phyloP scores from a whole-genome alignment of 2,329 filamentous ascomycete genomes.

The Teratosphaeria gauchensis region DNA sequence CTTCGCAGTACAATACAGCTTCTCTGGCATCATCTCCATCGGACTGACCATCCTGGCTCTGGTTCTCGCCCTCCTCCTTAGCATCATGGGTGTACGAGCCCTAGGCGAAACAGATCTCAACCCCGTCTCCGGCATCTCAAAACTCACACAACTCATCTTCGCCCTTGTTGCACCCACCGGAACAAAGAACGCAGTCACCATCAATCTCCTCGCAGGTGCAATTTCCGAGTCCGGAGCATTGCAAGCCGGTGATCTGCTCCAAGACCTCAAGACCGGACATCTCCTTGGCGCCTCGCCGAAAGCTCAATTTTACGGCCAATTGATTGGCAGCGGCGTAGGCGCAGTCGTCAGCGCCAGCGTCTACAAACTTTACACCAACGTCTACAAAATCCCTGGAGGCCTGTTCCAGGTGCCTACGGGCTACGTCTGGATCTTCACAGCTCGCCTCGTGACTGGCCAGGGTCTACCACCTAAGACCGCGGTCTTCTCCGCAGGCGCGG shows the following conservation, averaged over 20 bases:
- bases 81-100: constrained; percentile 55
- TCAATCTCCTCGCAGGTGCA: constrained; percentile 89
- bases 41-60: constrained; percentile 78
- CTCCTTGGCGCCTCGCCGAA: constrained; percentile 83
- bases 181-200: constrained; percentile 77
- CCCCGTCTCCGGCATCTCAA: constrained; percentile 91
- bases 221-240: constrained; percentile 77
- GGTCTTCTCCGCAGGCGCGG: constrained; percentile 69
- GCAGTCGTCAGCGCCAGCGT: constrained; percentile 78
- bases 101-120: constrained; percentile 83
- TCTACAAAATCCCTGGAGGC: constrained; percentile 80
- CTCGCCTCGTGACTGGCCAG: constrained; percentile 80
- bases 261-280: constrained; percentile 94
- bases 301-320: constrained; percentile 93
- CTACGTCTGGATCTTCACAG: constrained; percentile 97
- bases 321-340: constrained; percentile 79
- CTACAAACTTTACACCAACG: constrained; percentile 80
- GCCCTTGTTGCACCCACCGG: constrained; percentile 75
- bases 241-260: constrained; percentile 92
- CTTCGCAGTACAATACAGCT: constrained; percentile 69
- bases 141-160: constrained; percentile 92
- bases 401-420: constrained; percentile 90
- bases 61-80: constrained; percentile 59
- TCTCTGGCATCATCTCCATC: constrained; percentile 71
- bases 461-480: constrained; percentile 76